A percentile compares a stretch with the other conserved stretches of the same genome.
Evolutionary conservation across 805 yeast genomes (phyloP).

Genomic region (Blastobotrys mokoenaii): DNA sequence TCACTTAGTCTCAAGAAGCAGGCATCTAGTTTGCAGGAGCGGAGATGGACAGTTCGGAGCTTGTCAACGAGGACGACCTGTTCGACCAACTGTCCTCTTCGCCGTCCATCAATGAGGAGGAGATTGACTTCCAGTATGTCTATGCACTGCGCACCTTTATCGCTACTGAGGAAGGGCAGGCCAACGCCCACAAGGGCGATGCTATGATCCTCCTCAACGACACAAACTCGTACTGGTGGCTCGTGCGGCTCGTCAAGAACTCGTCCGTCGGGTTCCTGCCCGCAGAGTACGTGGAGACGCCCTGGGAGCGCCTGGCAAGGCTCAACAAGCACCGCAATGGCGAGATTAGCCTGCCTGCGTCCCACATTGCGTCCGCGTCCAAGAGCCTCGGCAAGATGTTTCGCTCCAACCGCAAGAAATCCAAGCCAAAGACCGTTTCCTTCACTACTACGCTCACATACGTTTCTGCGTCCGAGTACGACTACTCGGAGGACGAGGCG

Average conservation of each 20-base stretch:
- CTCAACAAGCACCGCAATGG: constrained; percentile 89
- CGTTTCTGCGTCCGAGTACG: constrained; percentile 23
- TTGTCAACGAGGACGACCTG: constrained; percentile 2
- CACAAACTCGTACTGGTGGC: constrained; percentile 95
- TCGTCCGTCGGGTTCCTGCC: constrained; percentile 90
- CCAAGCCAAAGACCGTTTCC: constrained; percentile 13
- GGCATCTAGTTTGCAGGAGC: too few species aligned
- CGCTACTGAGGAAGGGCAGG: constrained; percentile 92
- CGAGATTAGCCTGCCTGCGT: constrained; percentile 29
- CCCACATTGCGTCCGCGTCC: constrained; percentile 3
- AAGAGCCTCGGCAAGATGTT: constrained; percentile 12
- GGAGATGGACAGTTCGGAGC: constrained; percentile 1
- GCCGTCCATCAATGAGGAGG: constrained; percentile 42
- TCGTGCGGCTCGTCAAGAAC: constrained; percentile 52
- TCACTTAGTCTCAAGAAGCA: too few species aligned
- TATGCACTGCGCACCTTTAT: constrained; percentile 81
- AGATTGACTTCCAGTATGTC: constrained; percentile 70
- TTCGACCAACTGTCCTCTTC: constrained; percentile 52
- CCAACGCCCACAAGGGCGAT: constrained; percentile 70
- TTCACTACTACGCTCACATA: constrained; percentile 15
- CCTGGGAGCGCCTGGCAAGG: constrained; percentile 83
- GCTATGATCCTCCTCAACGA: constrained; percentile 78
- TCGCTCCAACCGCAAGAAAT: constrained; percentile 10
- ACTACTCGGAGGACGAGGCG: constrained; percentile 19
- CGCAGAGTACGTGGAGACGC: constrained; percentile 89